A percentile compares a stretch with the other conserved stretches of the same genome.
These are phyloP conservation scores for Lepidium africanum DNA, from an alignment of 345 rosid species.

Conservation along the genomic window DNA sequence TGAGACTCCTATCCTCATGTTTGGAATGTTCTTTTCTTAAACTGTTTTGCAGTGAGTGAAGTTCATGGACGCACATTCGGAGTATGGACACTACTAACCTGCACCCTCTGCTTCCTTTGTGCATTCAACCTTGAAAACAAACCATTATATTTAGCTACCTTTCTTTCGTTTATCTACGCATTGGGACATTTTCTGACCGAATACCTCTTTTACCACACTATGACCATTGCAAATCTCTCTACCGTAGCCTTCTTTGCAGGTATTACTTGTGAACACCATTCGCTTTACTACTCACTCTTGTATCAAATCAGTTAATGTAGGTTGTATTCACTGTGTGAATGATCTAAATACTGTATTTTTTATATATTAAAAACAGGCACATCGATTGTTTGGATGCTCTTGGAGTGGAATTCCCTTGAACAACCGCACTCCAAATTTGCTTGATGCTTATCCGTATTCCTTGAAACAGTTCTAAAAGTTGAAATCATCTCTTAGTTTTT, in stretches of 20 bases:
- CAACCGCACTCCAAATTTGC: constrained; percentile 24
- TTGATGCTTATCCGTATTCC: constrained; percentile 9
- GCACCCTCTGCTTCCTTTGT: constrained; percentile 91
- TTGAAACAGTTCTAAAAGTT: neutral
- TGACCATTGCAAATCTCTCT: constrained; percentile 66
- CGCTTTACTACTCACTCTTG: neutral
- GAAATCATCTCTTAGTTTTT: neutral
- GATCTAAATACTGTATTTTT: neutral
- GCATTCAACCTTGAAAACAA: constrained; percentile 80
- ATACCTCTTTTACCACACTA: constrained; percentile 65
- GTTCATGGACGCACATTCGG: constrained; percentile 97
- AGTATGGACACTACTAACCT: constrained; percentile 91
- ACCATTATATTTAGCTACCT: constrained; percentile 74
- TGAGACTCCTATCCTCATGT: neutral
- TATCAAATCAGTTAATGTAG: neutral
- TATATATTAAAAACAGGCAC: constrained; percentile 37
- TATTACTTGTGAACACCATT: constrained; percentile 11
- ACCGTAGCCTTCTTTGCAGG: constrained; percentile 86
- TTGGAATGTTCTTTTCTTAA: neutral
- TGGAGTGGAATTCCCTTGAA: constrained; percentile 66
- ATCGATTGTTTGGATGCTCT: constrained; percentile 83
- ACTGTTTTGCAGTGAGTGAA: constrained; percentile 67
- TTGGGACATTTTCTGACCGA: constrained; percentile 83
- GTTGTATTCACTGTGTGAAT: neutral
- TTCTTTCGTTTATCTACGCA: constrained; percentile 80